phyloP scores from a whole-genome alignment of 2,329 filamentous ascomycete species.

The Curvularia sp. region DNA sequence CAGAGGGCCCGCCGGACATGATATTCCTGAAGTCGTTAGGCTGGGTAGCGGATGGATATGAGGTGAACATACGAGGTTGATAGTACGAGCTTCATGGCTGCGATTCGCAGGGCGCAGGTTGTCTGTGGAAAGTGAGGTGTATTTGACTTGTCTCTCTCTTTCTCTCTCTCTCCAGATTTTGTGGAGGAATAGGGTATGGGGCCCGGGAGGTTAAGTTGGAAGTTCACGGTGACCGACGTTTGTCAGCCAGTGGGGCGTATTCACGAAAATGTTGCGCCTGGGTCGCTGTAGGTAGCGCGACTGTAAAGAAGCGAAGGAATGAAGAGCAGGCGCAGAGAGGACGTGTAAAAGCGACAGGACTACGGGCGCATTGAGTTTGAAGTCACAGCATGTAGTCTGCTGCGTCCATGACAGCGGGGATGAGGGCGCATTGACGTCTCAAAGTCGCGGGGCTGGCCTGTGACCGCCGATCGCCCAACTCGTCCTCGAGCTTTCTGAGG shows the following conservation, averaged over 20 bases:
- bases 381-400: not conserved
- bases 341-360: not conserved
- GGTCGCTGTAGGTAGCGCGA: constrained; percentile 3
- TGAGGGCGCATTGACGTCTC: constrained; percentile 34
- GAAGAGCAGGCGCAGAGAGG: not conserved
- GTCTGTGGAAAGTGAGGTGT: not conserved
- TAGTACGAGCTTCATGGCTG: constrained; percentile 79
- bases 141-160: not conserved
- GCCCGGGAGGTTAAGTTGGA: not conserved
- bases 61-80: constrained; percentile 78
- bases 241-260: constrained; percentile 30
- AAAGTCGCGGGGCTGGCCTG: constrained; percentile 32
- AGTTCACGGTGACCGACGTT: constrained; percentile 18
- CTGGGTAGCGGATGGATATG: constrained; percentile 10
- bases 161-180: not conserved
- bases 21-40: constrained; percentile 77
- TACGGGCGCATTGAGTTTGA: constrained; percentile 2
- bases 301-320: not conserved
- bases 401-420: constrained; percentile 2
- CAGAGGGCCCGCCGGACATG: constrained; percentile 81
- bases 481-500: constrained; percentile 14
- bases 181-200: not conserved
- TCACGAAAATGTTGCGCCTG: constrained; percentile 8
- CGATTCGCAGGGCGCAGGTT: not conserved
- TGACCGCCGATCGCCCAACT: constrained; percentile 26